Conservation (phyloP, 2,329 filamentous ascomycete species). For the Geosmithia putterillii region DNA sequence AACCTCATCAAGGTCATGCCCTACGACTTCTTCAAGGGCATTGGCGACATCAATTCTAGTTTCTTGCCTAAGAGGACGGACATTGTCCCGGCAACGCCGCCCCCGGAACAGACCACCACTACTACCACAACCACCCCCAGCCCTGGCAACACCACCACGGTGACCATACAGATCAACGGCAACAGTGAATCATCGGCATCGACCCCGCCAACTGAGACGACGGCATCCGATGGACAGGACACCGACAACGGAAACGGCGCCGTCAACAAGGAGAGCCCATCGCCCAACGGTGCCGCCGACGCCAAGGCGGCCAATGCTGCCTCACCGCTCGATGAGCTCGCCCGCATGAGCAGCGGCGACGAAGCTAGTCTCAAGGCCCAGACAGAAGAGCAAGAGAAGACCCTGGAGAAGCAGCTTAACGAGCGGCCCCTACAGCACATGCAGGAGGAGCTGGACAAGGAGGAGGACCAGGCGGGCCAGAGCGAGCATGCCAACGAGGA, state of each 20-base stretch:
- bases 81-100: slow-evolving; percentile 21
- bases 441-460: slow-evolving; percentile 81
- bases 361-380: slow-evolving; percentile 59
- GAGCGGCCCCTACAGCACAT: slow-evolving; percentile 84
- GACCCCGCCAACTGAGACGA: background rate
- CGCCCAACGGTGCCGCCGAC: background rate
- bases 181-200: background rate
- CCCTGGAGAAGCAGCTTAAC: slow-evolving; percentile 76
- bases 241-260: slow-evolving; percentile 5
- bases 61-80: slow-evolving; percentile 74
- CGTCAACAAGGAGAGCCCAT: background rate
- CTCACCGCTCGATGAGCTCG: slow-evolving; percentile 56
- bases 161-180: background rate
- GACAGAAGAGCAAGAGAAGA: slow-evolving; percentile 74
- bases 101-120: slow-evolving; percentile 5
- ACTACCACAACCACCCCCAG: slow-evolving; percentile 5
- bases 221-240: slow-evolving; percentile 7
- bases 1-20: slow-evolving; percentile 92
- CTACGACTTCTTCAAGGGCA: slow-evolving; percentile 96
- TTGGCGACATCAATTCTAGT: slow-evolving; percentile 96
- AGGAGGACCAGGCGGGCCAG: slow-evolving; percentile 36
- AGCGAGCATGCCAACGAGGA: slow-evolving; percentile 5
- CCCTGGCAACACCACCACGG: background rate
- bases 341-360: slow-evolving; percentile 65
- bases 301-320: slow-evolving; percentile 11